Evolutionary conservation across 2,329 filamentous ascomycete genomes (phyloP).

Genomic region (Ophiostoma angusticollis): DNA sequence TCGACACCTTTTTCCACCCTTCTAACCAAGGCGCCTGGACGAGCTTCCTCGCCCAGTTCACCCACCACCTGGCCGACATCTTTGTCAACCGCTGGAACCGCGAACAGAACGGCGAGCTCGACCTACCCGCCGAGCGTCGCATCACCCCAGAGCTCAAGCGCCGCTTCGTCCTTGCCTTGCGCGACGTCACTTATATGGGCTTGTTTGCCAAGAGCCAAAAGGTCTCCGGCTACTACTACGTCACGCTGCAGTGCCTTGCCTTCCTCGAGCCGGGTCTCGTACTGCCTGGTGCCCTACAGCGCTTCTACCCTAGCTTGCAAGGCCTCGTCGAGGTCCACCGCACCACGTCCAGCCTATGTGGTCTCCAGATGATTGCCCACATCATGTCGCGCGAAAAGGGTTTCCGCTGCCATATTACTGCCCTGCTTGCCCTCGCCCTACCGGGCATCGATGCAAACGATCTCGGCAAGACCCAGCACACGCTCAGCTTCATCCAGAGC

Average conservation of each 20-base stretch:
- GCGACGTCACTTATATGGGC: constrained; percentile 95
- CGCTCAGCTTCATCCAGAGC: constrained; percentile 86
- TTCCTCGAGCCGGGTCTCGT: constrained; percentile 87
- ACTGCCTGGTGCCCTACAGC: constrained; percentile 80
- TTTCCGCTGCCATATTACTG: constrained; percentile 93
- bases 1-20: constrained; percentile 97
- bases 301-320: constrained; percentile 94
- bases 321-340: constrained; percentile 94
- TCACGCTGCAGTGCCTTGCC: constrained; percentile 76
- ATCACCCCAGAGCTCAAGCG: constrained; percentile 72
- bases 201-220: constrained; percentile 92
- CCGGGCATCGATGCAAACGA: constrained; percentile 98
- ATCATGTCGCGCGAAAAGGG: constrained; percentile 87
- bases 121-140: constrained; percentile 65
- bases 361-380: constrained; percentile 82
- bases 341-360: constrained; percentile 84
- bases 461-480: constrained; percentile 89
- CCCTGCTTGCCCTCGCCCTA: constrained; percentile 78
- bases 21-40: constrained; percentile 94
- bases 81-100: constrained; percentile 98
- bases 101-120: constrained; percentile 83
- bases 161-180: constrained; percentile 78
- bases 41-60: constrained; percentile 74
- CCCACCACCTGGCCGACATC: constrained; percentile 85
- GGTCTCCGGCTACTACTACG: constrained; percentile 82